A percentile compares a stretch with the other conserved stretches of the same genome.
Evolutionary conservation across 176 grass and related monocot genomes (phyloP).

Genomic region (Ensete ventricosum): DNA sequence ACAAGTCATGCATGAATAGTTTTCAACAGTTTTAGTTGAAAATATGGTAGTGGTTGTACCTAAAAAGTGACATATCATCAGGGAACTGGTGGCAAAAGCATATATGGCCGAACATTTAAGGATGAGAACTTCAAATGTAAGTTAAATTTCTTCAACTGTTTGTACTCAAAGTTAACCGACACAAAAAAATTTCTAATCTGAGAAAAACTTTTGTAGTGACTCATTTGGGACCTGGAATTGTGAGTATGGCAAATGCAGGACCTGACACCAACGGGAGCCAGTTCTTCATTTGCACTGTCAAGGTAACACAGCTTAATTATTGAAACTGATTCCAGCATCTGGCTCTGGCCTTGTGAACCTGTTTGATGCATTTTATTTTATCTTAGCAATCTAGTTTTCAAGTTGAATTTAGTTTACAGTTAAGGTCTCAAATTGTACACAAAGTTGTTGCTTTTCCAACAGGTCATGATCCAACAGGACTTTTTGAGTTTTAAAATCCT

Average conservation of each 20-base stretch:
- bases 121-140: constrained; percentile 95
- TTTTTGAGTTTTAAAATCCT: background rate
- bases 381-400: no score
- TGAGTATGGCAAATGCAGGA: constrained; percentile 97
- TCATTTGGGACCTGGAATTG: constrained; percentile 62
- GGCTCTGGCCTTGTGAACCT: background rate
- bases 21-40: background rate
- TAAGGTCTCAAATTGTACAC: no score
- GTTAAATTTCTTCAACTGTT: background rate
- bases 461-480: background rate
- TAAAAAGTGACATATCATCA: constrained; percentile 16
- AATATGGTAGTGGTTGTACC: background rate
- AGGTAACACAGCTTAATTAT: constrained; percentile 34
- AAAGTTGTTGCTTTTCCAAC: no score
- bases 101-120: constrained; percentile 86
- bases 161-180: background rate
- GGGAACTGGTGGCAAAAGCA: constrained; percentile 94
- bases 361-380: no score
- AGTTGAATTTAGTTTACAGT: no score
- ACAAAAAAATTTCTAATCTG: background rate
- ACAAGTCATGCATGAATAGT: background rate
- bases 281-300: constrained; percentile 92
- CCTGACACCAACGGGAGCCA: constrained; percentile 95
- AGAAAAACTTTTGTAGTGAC: constrained; percentile 38
- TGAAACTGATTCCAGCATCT: background rate